Evolutionary conservation across 805 yeast genomes (phyloP), one percentile per base, ranked within the genome.

Genomic region (Ogataea trehalophila): DNA sequence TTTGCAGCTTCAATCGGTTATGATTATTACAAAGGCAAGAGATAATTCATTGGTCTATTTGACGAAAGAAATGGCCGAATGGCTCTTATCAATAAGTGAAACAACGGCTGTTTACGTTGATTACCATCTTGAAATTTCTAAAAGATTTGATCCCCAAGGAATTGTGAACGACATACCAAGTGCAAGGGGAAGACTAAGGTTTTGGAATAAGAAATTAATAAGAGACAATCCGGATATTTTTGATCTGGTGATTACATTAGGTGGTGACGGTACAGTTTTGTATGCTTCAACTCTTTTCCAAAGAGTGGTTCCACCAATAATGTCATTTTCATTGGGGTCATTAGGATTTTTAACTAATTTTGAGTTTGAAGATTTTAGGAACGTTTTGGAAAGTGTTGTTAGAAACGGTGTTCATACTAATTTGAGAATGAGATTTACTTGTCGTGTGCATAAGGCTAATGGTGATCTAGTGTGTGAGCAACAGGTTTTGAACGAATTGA

Each of bases 251-350:
- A 79, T 92, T 39, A 88, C 98, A 0, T 72, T 94, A 8, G 99
- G 99, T 22, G 99, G 99, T 16, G 99, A 94, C 62, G 98, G 99
- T 8, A 94, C 99, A 0, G 96, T 92, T 42, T 70, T 92, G 9
- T 85, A 85, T 59, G 92, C 92, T 0, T 89, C 96, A 2, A 84
- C 94, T 47, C 71, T 90, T 37, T 94, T 94, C 66, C 95, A 87
- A 67, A 71, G 77, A 48, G 76, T 78, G 42, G 97, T 91, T 2
- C 99, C 99, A 1, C 99, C 99, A 0, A 87, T 92, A 2, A 73
- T 94, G 54, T 80, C 95, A 17, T 92, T 90, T 65, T 79, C 95
- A 0, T 71, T 94, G 56, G 99, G 99, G 0, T 87, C 96, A 0
- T 71, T 94, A 22, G 99, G 99, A 4, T 94, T 94, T 63, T 72